These are phyloP conservation scores for Helminthosporium solani DNA, from an alignment of 2,329 filamentous ascomycete species.

Conservation along the genomic window DNA sequence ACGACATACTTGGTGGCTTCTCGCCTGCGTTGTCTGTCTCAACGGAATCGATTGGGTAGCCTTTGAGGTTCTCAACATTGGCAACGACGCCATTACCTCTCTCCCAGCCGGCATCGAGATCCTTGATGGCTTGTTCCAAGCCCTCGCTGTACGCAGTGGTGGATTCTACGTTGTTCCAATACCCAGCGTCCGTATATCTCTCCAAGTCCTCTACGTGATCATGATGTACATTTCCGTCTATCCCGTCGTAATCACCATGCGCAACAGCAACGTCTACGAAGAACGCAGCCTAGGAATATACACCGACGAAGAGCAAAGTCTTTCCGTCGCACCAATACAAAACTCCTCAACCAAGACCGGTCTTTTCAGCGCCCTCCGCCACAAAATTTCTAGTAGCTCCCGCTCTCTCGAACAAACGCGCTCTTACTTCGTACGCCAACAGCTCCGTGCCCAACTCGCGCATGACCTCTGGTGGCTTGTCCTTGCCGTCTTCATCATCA, in stretches of 20 bases:
- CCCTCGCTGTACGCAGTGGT: slow-evolving; percentile 52
- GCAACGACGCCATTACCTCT: slow-evolving; percentile 52
- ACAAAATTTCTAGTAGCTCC: slow-evolving; percentile 5
- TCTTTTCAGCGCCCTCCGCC: slow-evolving; percentile 12
- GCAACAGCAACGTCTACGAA: slow-evolving; percentile 61
- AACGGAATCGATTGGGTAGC: slow-evolving; percentile 56
- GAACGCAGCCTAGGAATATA: slow-evolving; percentile 63
- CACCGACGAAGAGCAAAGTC: slow-evolving; percentile 35
- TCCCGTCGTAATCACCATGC: slow-evolving; percentile 62
- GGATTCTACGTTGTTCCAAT: slow-evolving; percentile 54
- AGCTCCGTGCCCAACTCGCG: slow-evolving; percentile 49
- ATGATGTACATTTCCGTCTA: slow-evolving; percentile 67
- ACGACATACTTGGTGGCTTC: slow-evolving; percentile 59
- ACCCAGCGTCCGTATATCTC: slow-evolving; percentile 52
- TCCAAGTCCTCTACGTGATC: slow-evolving; percentile 60
- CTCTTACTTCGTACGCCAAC: slow-evolving; percentile 43
- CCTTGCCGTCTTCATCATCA: slow-evolving; percentile 49
- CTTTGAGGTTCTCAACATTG: slow-evolving; percentile 57
- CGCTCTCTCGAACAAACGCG: slow-evolving; percentile 28
- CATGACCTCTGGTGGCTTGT: slow-evolving; percentile 51
- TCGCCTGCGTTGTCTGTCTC: slow-evolving; percentile 52
- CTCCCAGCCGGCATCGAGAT: slow-evolving; percentile 51
- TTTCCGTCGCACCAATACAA: neutral
- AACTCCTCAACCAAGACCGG: neutral
- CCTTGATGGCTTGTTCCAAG: slow-evolving; percentile 61